Base-by-base conservation (phyloP, 805 yeast species). In the Yarrowia alimentaria region DNA sequence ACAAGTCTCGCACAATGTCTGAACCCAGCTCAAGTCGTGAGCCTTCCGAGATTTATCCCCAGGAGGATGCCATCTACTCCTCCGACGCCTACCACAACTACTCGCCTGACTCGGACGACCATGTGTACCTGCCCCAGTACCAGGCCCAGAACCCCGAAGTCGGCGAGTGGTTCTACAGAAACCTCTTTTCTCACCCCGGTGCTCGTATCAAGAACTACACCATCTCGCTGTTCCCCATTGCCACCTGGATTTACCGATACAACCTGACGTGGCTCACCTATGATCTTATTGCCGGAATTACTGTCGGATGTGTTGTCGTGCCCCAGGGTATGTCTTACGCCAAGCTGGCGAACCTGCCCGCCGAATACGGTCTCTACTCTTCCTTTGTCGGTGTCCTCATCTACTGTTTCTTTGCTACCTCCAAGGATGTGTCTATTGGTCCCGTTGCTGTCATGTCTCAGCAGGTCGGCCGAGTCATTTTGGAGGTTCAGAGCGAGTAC, bases 241-340 rank as follows among this genome's bases (percentile, higher is more conserved):
- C 79, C 9, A 69, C 73, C n/a, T 90, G 97, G 97, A 78, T 89
- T 37, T 76, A 82, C 52, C 86, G 87, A 62, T 90, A 90, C 68
- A 90, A 90, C 62, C 60, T 73, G 9, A 74, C 75, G 21, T 90
- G 97, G 97, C 68, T 83, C 12, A 78, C 79, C 53, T 78, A 87
- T 22, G 97, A 90, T 67, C 66, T 90, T 56, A 81, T 89, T 52
- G 96, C 97, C 2, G 97, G 97, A 64, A 75, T 90, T 54, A 87
- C 97, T 1, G 95, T 90, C 16, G 97, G 97, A 35, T 80, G 85
- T 55, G 96, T 90, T 14, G 75, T 89, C 57, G 96, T 90, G 22
- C 97, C 97, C 3, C 97, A 90, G 67, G 81, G 93, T 3, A 90
- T 90, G 97, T 89, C 96, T 0, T 90, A 90, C 64, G 97, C 97